A percentile compares a stretch with the other conserved stretches of the same genome.
These are phyloP conservation scores for Exophiala xenobiotica DNA, from an alignment of 2,329 filamentous ascomycete genomes.

Conservation along the genomic window DNA sequence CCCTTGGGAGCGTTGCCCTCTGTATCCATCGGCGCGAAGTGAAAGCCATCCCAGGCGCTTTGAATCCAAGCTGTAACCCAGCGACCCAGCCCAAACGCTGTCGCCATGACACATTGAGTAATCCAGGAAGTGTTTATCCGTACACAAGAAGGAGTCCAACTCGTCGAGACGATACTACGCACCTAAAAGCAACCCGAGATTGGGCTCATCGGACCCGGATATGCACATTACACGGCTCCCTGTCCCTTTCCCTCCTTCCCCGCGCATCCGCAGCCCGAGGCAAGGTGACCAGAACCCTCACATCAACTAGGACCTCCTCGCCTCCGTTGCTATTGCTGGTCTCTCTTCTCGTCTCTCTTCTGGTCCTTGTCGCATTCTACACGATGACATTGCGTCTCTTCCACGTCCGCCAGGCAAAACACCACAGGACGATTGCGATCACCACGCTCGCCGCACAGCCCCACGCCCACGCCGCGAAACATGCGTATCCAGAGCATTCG, in stretches of 20 bases:
- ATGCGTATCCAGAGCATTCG: slow-evolving; percentile 77
- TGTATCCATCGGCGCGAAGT: too few relatives aligned
- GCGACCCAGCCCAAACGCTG: too few relatives aligned
- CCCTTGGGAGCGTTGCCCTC: too few relatives aligned
- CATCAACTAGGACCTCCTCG: slow-evolving; percentile 2
- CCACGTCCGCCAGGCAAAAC: slow-evolving; percentile 88
- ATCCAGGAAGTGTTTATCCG: too few relatives aligned
- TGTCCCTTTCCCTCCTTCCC: not conserved
- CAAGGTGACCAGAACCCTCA: slow-evolving; percentile 8
- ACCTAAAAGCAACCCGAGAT: too few relatives aligned
- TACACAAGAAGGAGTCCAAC: too few relatives aligned
- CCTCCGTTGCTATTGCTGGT: not conserved
- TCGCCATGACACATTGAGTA: too few relatives aligned
- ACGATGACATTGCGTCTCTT: slow-evolving; percentile 71
- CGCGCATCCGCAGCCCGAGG: not conserved
- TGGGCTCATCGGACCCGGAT: not conserved
- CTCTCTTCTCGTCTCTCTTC: too few relatives aligned
- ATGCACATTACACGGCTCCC: not conserved
- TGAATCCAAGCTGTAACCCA: too few relatives aligned
- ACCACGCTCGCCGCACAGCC: slow-evolving; percentile 68
- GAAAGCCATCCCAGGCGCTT: too few relatives aligned
- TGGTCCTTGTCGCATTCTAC: slow-evolving; percentile 31
- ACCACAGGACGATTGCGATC: slow-evolving; percentile 69
- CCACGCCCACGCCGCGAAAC: slow-evolving; percentile 91
- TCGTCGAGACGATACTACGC: too few relatives aligned